phyloP scores from a whole-genome alignment of 2,329 filamentous ascomycete genomes.

The Monosporascus cannonballus region DNA sequence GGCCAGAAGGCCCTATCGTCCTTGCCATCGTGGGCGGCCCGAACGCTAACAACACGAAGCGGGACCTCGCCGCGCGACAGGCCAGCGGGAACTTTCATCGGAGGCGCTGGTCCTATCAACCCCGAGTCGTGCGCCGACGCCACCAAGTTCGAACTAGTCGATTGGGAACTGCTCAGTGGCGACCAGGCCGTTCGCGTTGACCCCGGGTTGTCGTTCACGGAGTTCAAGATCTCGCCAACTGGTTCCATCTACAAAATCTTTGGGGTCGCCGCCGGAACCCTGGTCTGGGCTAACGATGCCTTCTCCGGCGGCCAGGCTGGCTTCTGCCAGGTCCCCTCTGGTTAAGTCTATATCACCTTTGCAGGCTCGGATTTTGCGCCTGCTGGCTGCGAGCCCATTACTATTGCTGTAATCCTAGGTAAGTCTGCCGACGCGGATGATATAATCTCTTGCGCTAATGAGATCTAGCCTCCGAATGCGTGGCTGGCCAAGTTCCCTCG shows the following conservation, averaged over 20 bases:
- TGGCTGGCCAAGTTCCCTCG: neutral
- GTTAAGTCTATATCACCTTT: slow-evolving; percentile 7
- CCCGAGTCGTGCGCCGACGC: slow-evolving; percentile 9
- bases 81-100: slow-evolving; percentile 6
- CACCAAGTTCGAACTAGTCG: slow-evolving; percentile 5
- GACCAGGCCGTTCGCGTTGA: slow-evolving; percentile 7
- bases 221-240: slow-evolving; percentile 1
- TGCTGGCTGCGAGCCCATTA: slow-evolving; percentile 2
- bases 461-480: neutral
- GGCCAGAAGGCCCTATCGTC: too few species aligned
- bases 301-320: slow-evolving; percentile 7
- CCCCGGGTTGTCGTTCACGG: slow-evolving; percentile 2
- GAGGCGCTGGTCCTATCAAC: slow-evolving; percentile 7
- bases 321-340: slow-evolving; percentile 10
- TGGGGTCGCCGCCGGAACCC: neutral
- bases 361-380: neutral
- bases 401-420: neutral
- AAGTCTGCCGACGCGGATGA: neutral
- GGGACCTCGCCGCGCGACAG: neutral
- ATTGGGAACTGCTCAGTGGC: slow-evolving; percentile 7
- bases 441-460: neutral
- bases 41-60: neutral
- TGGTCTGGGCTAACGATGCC: slow-evolving; percentile 11
- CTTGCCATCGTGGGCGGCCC: neutral
- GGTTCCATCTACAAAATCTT: slow-evolving; percentile 2